phyloP scores from a whole-genome alignment of 176 grass and related monocot genomes.

The Lolium perenne region DNA sequence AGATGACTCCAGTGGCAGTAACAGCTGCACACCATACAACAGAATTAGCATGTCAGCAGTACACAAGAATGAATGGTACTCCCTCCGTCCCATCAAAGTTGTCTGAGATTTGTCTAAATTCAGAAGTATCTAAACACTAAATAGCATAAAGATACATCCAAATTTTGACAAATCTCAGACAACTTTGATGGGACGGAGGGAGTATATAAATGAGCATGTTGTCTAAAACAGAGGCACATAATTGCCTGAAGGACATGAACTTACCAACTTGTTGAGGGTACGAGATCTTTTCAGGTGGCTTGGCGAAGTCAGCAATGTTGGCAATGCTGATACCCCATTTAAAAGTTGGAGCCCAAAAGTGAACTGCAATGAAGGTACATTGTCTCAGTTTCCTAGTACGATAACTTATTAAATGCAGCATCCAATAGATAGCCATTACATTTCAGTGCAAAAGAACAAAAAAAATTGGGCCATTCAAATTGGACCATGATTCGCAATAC shows the following conservation, averaged over 20 bases:
- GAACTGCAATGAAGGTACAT: constrained; percentile 56
- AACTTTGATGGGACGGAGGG: too few relatives aligned
- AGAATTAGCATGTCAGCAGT: constrained; percentile 12
- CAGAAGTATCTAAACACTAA: too few relatives aligned
- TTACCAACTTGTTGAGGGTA: constrained; percentile 94
- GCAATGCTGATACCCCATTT: constrained; percentile 99
- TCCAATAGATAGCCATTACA: constrained; percentile 25
- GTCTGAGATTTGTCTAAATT: too few relatives aligned
- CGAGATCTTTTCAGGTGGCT: constrained; percentile 90
- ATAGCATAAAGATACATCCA: too few relatives aligned
- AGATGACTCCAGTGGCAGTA: constrained; percentile 63
- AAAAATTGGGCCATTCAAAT: background rate
- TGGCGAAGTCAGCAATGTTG: constrained; percentile 88
- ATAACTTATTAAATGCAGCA: constrained; percentile 12
- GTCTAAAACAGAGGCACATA: background rate
- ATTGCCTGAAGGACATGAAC: constrained; percentile 27
- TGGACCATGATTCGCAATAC: constrained; percentile 9
- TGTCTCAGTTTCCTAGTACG: background rate
- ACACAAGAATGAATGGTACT: background rate
- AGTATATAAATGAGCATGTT: background rate
- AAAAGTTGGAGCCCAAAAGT: constrained; percentile 94
- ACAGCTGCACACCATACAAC: constrained; percentile 60
- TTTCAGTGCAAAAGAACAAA: background rate
- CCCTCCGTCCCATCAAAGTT: too few relatives aligned
- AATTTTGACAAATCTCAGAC: too few relatives aligned